A percentile compares a stretch with the other conserved stretches of the same genome.
Evolutionary conservation across 116 monocot genomes (phyloP).

Genomic region (Cymodocea nodosa): DNA sequence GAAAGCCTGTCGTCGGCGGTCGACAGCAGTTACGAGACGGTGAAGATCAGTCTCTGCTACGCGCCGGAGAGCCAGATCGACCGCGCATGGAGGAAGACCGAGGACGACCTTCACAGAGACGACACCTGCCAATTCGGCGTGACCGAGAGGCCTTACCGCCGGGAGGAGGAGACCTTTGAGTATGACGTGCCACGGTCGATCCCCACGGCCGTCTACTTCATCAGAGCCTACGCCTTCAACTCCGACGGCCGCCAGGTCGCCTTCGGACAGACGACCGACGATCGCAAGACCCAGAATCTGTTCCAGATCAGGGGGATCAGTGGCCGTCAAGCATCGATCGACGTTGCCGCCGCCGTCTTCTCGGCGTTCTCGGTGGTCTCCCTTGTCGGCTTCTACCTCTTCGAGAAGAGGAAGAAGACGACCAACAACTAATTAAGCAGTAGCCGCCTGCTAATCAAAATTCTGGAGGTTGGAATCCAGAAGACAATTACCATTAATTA

Average conservation of each 20-base stretch:
- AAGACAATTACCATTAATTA: no score
- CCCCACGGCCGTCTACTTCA: constrained; percentile 56
- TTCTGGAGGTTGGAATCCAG: no score
- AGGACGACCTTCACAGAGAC: constrained; percentile 31
- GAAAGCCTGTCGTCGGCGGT: constrained; percentile 2
- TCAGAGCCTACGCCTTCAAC: constrained; percentile 49
- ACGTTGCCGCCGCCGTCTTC: constrained; percentile 66
- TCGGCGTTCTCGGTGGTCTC: constrained; percentile 53
- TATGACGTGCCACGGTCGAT: constrained; percentile 34
- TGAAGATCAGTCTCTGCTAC: constrained; percentile 50
- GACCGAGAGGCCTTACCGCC: constrained; percentile 19
- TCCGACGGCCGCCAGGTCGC: constrained; percentile 29
- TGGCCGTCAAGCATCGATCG: constrained; percentile 33
- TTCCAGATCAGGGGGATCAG: constrained; percentile 38
- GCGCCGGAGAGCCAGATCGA: constrained; percentile 53
- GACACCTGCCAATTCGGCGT: constrained; percentile 45
- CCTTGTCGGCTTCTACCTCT: constrained; percentile 38
- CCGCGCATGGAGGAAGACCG: constrained; percentile 40
- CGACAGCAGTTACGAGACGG: constrained; percentile 26
- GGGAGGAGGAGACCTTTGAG: not conserved
- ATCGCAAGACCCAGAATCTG: constrained; percentile 26
- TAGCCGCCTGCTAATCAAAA: not conserved
- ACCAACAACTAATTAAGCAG: constrained; percentile 12
- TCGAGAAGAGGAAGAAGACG: constrained; percentile 47
- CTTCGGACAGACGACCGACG: constrained; percentile 58